These are phyloP conservation scores for Arachnopeziza araneosa DNA, from an alignment of 2,329 filamentous ascomycete species.

Conservation along the genomic window DNA sequence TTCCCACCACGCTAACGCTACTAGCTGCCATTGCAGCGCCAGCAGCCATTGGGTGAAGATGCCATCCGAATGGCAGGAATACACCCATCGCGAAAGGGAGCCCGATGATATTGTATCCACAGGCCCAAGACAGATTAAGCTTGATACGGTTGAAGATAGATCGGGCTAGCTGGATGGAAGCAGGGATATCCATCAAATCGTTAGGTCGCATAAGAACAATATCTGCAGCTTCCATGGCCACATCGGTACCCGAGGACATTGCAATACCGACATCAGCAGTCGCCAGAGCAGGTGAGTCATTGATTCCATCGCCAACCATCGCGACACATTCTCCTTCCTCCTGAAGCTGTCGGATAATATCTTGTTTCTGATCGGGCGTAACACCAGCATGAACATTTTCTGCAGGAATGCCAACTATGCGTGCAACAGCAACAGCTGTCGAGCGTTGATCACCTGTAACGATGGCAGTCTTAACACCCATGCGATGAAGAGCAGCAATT, in stretches of 20 bases:
- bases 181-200: slow-evolving; percentile 88
- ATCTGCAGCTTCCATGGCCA: slow-evolving; percentile 95
- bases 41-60: slow-evolving; percentile 89
- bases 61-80: slow-evolving; percentile 82
- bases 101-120: slow-evolving; percentile 85
- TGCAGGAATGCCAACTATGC: slow-evolving; percentile 70
- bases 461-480: slow-evolving; percentile 83
- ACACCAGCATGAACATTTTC: slow-evolving; percentile 81
- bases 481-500: slow-evolving; percentile 73
- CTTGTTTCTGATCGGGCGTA: slow-evolving; percentile 85
- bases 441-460: slow-evolving; percentile 88
- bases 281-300: slow-evolving; percentile 91
- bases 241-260: slow-evolving; percentile 87
- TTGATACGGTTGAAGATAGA: slow-evolving; percentile 91
- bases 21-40: slow-evolving; percentile 90
- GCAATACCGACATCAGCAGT: slow-evolving; percentile 92
- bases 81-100: slow-evolving; percentile 96
- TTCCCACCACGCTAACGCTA: slow-evolving; percentile 83
- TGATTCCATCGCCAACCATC: slow-evolving; percentile 98
- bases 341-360: slow-evolving; percentile 75
- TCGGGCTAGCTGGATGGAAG: slow-evolving; percentile 73
- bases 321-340: slow-evolving; percentile 70
- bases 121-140: slow-evolving; percentile 88
- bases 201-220: slow-evolving; percentile 92
- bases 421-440: slow-evolving; percentile 78